Evolutionary conservation across 495 filamentous ascomycete genomes (phyloP).

Genomic region (Platismatia glauca): DNA sequence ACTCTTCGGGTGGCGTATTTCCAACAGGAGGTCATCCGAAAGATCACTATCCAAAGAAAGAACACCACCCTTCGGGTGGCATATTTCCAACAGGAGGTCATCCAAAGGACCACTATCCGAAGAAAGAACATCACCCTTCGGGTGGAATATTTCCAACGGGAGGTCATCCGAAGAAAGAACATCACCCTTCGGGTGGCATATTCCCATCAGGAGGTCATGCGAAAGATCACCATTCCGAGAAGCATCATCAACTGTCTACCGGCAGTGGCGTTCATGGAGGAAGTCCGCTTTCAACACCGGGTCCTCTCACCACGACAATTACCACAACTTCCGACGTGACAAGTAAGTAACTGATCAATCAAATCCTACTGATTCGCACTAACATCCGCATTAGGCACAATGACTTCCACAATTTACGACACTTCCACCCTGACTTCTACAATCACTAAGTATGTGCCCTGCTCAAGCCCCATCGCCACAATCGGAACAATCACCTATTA

Average conservation of each 20-base stretch:
- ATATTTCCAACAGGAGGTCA: neutral
- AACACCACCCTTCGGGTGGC: conserved; percentile 4
- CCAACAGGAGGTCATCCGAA: neutral
- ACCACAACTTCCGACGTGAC: conserved; percentile 13
- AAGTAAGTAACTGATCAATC: neutral
- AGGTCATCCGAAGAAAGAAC: neutral
- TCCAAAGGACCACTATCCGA: neutral
- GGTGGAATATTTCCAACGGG: neutral
- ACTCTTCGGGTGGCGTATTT: conserved; percentile 1
- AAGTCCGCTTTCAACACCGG: neutral
- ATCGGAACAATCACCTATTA: conserved; percentile 25
- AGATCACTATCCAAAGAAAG: neutral
- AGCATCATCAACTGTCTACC: neutral
- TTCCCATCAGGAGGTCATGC: neutral
- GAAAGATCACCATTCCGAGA: neutral
- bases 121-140: conserved; percentile 4
- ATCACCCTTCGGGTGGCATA: conserved; percentile 5
- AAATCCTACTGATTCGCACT: neutral
- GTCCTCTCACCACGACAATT: neutral
- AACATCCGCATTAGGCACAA: conserved; percentile 8
- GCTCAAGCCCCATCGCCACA: conserved; percentile 29
- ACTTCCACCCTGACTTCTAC: conserved; percentile 14
- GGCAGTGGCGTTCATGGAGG: conserved; percentile 10
- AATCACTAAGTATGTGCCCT: conserved; percentile 28
- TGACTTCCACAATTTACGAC: conserved; percentile 13